Percentiles rank a stretch among this genome's conserved stretches.
phyloP scores from a whole-genome alignment of 306 rosid species.

The Cucumis hystrix region DNA sequence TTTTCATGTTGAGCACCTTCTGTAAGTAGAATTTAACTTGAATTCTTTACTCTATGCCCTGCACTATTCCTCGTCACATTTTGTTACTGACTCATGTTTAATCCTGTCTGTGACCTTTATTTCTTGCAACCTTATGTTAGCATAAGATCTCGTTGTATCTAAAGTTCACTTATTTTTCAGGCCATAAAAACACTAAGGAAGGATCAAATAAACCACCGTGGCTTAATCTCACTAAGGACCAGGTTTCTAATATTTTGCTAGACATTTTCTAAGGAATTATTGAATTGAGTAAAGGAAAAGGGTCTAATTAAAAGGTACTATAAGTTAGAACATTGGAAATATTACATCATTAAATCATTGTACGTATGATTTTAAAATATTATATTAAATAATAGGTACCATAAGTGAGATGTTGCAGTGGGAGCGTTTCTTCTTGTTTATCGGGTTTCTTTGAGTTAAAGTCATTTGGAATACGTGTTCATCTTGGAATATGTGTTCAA shows the following conservation, averaged over 20 bases:
- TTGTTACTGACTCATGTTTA: background rate
- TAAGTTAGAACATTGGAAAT: background rate
- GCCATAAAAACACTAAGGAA: conserved; percentile 72
- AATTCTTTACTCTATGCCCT: background rate
- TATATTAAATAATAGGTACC: no score
- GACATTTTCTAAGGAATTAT: background rate
- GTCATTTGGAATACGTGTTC: no score
- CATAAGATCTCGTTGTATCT: background rate
- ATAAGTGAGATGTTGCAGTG: no score
- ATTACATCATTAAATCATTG: background rate
- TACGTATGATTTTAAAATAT: background rate
- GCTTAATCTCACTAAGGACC: conserved; percentile 56
- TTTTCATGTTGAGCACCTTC: background rate
- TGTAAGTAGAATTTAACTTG: background rate
- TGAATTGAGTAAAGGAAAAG: background rate
- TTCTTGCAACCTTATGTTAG: background rate
- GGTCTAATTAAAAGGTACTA: background rate
- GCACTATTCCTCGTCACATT: background rate
- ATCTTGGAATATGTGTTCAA: no score
- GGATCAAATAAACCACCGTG: conserved; percentile 81
- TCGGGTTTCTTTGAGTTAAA: no score
- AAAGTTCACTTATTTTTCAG: conserved; percentile 24
- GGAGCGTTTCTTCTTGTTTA: no score
- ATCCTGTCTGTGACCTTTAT: background rate
- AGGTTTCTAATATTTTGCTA: conserved; percentile 36